Evolutionary conservation across 73 alveolate genomes (phyloP).

Genomic region (Paramecium octaurelia): DNA sequence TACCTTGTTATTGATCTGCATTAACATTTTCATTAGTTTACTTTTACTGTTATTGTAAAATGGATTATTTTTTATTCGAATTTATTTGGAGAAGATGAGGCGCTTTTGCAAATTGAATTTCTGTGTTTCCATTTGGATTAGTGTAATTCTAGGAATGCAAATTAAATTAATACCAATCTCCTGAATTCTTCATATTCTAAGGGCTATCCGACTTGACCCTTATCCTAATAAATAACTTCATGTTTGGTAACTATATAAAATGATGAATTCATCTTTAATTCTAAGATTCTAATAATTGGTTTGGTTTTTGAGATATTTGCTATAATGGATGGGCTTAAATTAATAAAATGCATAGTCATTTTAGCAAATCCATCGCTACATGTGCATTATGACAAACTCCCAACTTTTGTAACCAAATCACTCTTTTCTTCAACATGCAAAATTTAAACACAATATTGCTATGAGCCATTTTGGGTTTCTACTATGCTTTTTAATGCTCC

Average conservation of each 20-base stretch:
- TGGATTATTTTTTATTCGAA: not conserved
- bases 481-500: not conserved
- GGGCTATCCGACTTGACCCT: not conserved
- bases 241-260: not conserved
- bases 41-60: not conserved
- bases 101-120: not conserved
- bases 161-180: not conserved
- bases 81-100: not conserved
- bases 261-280: not conserved
- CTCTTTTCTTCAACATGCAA: not conserved
- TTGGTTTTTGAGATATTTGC: not conserved
- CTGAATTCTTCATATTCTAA: not conserved
- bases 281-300: not conserved
- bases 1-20: not conserved
- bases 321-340: not conserved
- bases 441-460: not conserved
- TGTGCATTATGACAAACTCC: not conserved
- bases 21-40: not conserved
- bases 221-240: not conserved
- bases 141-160: not conserved
- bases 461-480: not conserved
- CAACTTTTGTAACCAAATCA: not conserved
- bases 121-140: not conserved
- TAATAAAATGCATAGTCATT: not conserved
- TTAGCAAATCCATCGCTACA: constrained; percentile 1